Conservation (phyloP, 768 basidiomycete species). For the Panus rudis region DNA sequence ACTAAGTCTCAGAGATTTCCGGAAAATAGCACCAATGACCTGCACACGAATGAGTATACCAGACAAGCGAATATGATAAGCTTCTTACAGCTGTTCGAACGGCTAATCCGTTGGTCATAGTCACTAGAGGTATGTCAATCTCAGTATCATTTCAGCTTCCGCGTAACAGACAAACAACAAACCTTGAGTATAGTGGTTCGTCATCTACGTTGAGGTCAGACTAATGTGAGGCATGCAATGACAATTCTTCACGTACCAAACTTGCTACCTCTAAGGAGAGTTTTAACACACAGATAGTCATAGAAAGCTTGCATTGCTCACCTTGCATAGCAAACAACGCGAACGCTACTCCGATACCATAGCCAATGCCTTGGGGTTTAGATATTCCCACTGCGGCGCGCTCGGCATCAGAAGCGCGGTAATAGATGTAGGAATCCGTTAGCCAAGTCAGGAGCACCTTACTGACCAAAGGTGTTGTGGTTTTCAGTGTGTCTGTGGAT, state of each 20-base stretch:
- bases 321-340: constrained; percentile 59
- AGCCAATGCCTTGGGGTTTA: constrained; percentile 45
- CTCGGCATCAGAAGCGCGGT: constrained; percentile 29
- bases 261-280: constrained; percentile 27
- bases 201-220: constrained; percentile 24
- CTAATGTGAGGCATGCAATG: not conserved
- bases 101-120: constrained; percentile 41
- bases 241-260: constrained; percentile 13
- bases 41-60: constrained; percentile 10
- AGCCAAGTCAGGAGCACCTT: constrained; percentile 58
- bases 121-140: constrained; percentile 19
- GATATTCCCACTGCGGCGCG: constrained; percentile 27
- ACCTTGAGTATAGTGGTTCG: constrained; percentile 42
- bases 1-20: constrained; percentile 64
- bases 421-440: constrained; percentile 38
- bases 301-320: constrained; percentile 13
- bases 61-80: not conserved
- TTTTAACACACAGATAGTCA: not conserved
- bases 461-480: constrained; percentile 49
- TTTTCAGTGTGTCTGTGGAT: constrained; percentile 37
- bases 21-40: constrained; percentile 43
- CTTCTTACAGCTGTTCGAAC: constrained; percentile 40
- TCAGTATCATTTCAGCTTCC: not conserved
- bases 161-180: not conserved
- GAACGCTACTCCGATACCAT: constrained; percentile 54